Conservation (phyloP, 371 early-diverging fungal genomes). For the Saksenaea oblongispora region DNA sequence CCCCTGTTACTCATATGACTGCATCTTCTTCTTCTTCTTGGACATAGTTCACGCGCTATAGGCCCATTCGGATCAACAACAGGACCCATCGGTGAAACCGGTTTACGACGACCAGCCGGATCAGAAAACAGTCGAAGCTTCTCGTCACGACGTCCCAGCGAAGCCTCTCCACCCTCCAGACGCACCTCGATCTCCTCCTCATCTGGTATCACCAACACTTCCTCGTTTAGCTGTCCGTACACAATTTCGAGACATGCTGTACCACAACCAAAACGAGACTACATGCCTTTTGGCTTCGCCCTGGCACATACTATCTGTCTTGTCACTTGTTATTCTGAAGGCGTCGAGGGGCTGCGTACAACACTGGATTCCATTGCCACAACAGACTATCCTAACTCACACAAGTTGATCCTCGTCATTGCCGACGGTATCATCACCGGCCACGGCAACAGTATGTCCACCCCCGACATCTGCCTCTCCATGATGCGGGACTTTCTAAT, state of each 20-base stretch:
- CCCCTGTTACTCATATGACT: conserved; percentile 15
- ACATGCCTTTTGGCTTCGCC: conserved; percentile 68
- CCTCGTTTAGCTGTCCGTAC: conserved; percentile 29
- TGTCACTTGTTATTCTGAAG: conserved; percentile 93
- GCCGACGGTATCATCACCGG: conserved; percentile 55
- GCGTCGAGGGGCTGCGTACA: conserved; percentile 83
- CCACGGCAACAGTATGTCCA: conserved; percentile 51
- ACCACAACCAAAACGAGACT: conserved; percentile 51
- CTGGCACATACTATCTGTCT: conserved; percentile 74
- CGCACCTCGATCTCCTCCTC: conserved; percentile 46
- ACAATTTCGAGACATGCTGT: conserved; percentile 40
- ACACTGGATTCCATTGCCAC: conserved; percentile 95
- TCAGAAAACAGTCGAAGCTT: conserved; percentile 12
- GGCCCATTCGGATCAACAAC: conserved; percentile 2
- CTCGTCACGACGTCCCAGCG: conserved; percentile 27
- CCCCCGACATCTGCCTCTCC: conserved; percentile 75
- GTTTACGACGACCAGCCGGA: neutral
- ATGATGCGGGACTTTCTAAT: conserved; percentile 62
- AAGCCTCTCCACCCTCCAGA: conserved; percentile 27
- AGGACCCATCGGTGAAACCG: neutral
- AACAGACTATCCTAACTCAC: conserved; percentile 28
- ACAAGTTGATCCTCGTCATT: conserved; percentile 42
- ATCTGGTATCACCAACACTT: conserved; percentile 22
- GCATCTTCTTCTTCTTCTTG: conserved; percentile 7
- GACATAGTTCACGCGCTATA: conserved; percentile 8